A percentile compares a stretch with the other conserved stretches of the same genome.
Conservation (phyloP, 2,329 filamentous ascomycete species). For the Bipolaris zeicola region DNA sequence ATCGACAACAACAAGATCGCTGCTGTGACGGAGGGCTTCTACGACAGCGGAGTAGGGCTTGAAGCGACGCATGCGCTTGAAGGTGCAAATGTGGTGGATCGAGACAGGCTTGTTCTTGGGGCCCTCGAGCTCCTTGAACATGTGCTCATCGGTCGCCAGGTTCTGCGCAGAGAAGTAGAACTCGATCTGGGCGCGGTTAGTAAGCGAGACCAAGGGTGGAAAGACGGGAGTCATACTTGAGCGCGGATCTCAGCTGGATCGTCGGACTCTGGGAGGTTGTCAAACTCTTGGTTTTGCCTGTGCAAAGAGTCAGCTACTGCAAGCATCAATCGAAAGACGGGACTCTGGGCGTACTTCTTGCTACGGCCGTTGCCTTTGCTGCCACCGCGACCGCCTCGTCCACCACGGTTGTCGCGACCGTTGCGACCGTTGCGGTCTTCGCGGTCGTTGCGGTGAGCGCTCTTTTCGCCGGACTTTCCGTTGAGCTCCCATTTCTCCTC, state of each 20-base stretch:
- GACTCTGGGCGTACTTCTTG: constrained; percentile 18
- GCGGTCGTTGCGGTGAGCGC: constrained; percentile 23
- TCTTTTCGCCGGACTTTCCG: constrained; percentile 20
- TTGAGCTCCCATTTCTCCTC: constrained; percentile 29
- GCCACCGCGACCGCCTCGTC: constrained; percentile 22
- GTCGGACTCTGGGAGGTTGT: constrained; percentile 68
- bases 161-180: constrained; percentile 97
- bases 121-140: constrained; percentile 79
- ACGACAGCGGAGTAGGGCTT: constrained; percentile 84
- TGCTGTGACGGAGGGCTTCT: constrained; percentile 79
- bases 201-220: neutral
- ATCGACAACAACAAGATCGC: constrained; percentile 73
- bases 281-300: constrained; percentile 40
- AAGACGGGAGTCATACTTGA: constrained; percentile 63
- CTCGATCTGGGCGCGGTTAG: constrained; percentile 69
- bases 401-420: constrained; percentile 19
- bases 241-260: constrained; percentile 82
- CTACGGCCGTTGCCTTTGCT: constrained; percentile 20
- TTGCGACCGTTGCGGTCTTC: constrained; percentile 18
- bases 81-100: constrained; percentile 77
- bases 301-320: constrained; percentile 6
- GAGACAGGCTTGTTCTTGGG: constrained; percentile 80
- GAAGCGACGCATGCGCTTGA: constrained; percentile 97
- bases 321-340: neutral
- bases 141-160: constrained; percentile 84